Evolutionary conservation across 1,284 basidiomycete species (phyloP).

Genomic region (Cutaneotrichosporon dermatis): DNA sequence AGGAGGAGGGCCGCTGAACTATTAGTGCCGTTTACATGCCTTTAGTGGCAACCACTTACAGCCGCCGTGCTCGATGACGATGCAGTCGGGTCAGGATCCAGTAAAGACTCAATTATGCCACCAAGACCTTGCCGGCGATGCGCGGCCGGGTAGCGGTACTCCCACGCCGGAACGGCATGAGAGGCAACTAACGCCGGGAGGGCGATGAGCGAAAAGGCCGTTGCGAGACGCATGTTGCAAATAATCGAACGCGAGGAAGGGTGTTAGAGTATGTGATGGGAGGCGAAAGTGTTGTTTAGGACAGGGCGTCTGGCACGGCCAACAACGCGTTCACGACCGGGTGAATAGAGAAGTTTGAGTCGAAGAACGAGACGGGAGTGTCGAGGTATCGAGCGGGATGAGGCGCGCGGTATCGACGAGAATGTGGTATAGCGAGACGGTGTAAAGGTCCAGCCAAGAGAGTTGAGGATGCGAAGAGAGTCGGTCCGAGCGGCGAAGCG

Average conservation of each 20-base stretch:
- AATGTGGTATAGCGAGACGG: too few relatives aligned
- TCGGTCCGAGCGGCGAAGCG: background rate
- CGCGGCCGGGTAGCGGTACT: background rate
- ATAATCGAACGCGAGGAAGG: background rate
- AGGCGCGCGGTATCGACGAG: too few relatives aligned
- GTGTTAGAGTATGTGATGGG: background rate
- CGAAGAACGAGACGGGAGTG: background rate
- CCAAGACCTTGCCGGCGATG: too few relatives aligned
- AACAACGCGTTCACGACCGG: conserved; percentile 2
- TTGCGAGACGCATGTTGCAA: conserved; percentile 5
- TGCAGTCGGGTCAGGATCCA: background rate
- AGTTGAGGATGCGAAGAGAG: background rate
- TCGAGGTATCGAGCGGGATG: too few relatives aligned
- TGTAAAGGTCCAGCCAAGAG: background rate
- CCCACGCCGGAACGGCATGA: background rate
- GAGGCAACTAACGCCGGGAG: conserved; percentile 2
- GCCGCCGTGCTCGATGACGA: too few relatives aligned
- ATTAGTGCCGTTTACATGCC: too few relatives aligned
- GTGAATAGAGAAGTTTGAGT: background rate
- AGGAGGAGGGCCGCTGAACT: too few relatives aligned
- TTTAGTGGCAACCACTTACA: too few relatives aligned
- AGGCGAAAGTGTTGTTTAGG: background rate
- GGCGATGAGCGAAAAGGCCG: background rate
- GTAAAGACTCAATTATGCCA: background rate
- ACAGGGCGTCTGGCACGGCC: background rate